A percentile compares a stretch with the other conserved stretches of the same genome.
Evolutionary conservation across 805 yeast genomes (phyloP).

Genomic region (Maudiozyma barnettii): DNA sequence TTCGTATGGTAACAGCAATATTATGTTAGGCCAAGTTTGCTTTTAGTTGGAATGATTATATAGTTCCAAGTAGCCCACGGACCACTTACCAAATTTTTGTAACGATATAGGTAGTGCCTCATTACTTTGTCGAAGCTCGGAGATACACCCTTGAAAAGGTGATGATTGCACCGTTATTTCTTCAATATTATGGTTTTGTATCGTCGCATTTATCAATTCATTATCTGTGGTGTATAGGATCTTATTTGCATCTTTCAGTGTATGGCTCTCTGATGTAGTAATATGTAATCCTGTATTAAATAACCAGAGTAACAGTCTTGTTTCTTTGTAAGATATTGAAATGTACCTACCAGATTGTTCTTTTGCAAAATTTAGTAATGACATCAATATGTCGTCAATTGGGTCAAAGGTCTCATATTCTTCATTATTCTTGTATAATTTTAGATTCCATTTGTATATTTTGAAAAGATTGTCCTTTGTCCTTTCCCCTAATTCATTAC

Average conservation of each 20-base stretch:
- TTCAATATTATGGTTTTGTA: conserved; percentile 14
- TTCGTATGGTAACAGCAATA: too few species aligned
- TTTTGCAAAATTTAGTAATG: conserved; percentile 14
- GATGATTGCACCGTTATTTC: conserved; percentile 7
- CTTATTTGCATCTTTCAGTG: conserved; percentile 15
- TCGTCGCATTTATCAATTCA: background rate
- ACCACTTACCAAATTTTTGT: conserved; percentile 15
- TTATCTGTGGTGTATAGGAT: conserved; percentile 14
- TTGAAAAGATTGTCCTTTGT: conserved; percentile 14
- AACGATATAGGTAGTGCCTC: background rate
- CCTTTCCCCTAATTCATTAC: conserved; percentile 12
- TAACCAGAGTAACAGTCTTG: conserved; percentile 18
- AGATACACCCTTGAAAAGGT: conserved; percentile 12
- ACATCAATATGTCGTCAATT: conserved; percentile 15
- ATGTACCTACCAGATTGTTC: conserved; percentile 20
- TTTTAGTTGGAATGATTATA: background rate
- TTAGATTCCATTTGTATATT: conserved; percentile 22
- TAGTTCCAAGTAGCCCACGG: conserved; percentile 12
- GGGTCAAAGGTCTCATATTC: conserved; percentile 9
- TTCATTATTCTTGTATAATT: conserved; percentile 2
- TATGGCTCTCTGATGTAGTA: conserved; percentile 6
- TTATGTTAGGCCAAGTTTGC: too few species aligned
- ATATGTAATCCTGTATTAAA: conserved; percentile 20
- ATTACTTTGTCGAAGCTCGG: conserved; percentile 7
- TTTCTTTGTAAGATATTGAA: conserved; percentile 7